Conservation (phyloP, 2,329 filamentous ascomycete species). For the Aspergillus carbonarius region DNA sequence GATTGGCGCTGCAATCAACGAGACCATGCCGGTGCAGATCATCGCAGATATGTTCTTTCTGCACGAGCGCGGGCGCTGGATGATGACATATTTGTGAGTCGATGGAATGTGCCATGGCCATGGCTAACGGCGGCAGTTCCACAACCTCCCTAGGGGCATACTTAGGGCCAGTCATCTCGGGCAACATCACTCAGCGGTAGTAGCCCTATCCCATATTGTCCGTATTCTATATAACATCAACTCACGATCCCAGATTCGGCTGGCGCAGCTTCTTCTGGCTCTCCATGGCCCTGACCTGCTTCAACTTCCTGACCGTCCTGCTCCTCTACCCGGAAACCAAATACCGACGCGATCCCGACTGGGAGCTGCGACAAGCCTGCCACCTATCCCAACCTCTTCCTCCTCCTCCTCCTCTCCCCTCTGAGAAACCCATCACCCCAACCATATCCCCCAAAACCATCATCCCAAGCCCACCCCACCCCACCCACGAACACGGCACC, state of each 20-base stretch:
- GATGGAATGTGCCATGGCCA: not conserved
- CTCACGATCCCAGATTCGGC: not conserved
- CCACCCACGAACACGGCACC: not conserved
- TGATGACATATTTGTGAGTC: not conserved
- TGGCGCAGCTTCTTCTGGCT: conserved; percentile 15
- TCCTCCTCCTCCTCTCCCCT: not conserved
- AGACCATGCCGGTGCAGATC: not conserved
- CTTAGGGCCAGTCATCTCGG: not conserved
- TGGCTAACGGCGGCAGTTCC: not conserved
- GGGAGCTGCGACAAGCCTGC: no score
- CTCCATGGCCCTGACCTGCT: not conserved
- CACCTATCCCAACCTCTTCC: not conserved
- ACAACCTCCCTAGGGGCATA: not conserved
- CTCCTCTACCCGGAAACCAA: conserved; percentile 7
- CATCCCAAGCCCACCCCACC: not conserved
- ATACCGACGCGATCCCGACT: not conserved
- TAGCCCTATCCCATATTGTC: not conserved
- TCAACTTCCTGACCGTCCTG: not conserved
- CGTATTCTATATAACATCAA: not conserved
- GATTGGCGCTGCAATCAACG: not conserved
- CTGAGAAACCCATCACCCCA: not conserved
- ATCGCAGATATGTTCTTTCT: not conserved
- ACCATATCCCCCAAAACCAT: not conserved
- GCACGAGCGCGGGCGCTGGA: not conserved
- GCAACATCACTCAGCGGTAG: not conserved